These are phyloP conservation scores for Candida endomychidarum DNA, from an alignment of 805 yeast genomes.

Conservation along the genomic window DNA sequence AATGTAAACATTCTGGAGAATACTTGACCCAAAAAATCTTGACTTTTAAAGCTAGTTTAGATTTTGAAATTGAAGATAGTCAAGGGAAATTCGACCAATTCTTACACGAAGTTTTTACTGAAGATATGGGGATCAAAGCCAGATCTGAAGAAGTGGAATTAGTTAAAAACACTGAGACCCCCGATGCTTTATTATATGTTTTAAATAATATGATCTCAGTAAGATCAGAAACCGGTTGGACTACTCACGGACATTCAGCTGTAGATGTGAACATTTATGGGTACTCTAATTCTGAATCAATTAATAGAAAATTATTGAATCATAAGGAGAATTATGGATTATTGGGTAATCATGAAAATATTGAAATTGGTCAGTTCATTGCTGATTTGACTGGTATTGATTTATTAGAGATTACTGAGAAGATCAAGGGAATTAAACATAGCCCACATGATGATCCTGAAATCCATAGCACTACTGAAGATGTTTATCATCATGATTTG, in stretches of 20 bases:
- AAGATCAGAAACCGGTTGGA: constrained; percentile 94
- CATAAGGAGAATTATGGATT: constrained; percentile 39
- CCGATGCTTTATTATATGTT: constrained; percentile 46
- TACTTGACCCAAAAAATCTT: constrained; percentile 50
- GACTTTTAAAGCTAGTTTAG: constrained; percentile 7
- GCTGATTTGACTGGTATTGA: constrained; percentile 50
- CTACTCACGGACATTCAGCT: constrained; percentile 94
- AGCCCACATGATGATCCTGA: constrained; percentile 9
- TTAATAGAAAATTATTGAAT: constrained; percentile 37
- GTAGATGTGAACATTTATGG: constrained; percentile 94
- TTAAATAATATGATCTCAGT: constrained; percentile 70
- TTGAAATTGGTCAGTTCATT: constrained; percentile 77
- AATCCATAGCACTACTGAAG: background rate
- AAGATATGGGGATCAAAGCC: constrained; percentile 67
- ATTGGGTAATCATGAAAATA: constrained; percentile 84
- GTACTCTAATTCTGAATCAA: constrained; percentile 54
- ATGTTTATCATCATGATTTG: constrained; percentile 5
- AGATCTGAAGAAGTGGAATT: constrained; percentile 50
- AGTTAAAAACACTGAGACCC: constrained; percentile 21
- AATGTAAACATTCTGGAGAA: constrained; percentile 77
- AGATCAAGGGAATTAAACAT: constrained; percentile 52
- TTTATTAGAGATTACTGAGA: constrained; percentile 48
- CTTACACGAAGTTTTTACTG: constrained; percentile 52
- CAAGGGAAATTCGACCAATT: constrained; percentile 36
- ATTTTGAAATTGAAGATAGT: constrained; percentile 15